A percentile compares a stretch with the other conserved stretches of the same genome.
These are phyloP conservation scores for Taphrina sp. DNA, from an alignment of 1,139 yeast genomes.

Conservation along the genomic window DNA sequence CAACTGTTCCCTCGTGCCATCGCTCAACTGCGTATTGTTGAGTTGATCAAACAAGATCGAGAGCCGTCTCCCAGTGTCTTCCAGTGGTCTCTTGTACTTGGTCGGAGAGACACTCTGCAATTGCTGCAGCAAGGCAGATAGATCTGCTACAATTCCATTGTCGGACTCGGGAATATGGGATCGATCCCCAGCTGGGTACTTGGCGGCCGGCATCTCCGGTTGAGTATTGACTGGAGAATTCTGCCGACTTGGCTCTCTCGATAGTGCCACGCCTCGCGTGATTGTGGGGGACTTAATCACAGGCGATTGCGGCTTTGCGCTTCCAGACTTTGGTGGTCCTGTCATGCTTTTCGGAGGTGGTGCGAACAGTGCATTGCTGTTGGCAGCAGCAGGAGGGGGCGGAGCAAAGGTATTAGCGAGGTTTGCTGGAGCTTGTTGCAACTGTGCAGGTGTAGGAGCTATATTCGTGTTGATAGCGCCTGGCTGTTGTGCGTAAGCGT, in stretches of 20 bases:
- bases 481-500: slow-evolving; percentile 37
- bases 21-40: slow-evolving; percentile 64
- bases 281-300: slow-evolving; percentile 38
- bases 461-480: too few relatives aligned
- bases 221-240: slow-evolving; percentile 36
- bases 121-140: slow-evolving; percentile 56
- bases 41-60: slow-evolving; percentile 74
- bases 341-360: slow-evolving; percentile 37
- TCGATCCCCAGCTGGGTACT: slow-evolving; percentile 68
- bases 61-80: slow-evolving; percentile 79
- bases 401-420: slow-evolving; percentile 10
- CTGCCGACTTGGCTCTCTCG: slow-evolving; percentile 36
- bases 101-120: slow-evolving; percentile 73
- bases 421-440: slow-evolving; percentile 27
- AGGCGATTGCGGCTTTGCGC: slow-evolving; percentile 16
- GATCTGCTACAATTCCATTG: slow-evolving; percentile 57
- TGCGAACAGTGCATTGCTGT: slow-evolving; percentile 32
- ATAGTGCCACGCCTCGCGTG: slow-evolving; percentile 44
- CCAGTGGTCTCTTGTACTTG: slow-evolving; percentile 67
- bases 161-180: slow-evolving; percentile 59
- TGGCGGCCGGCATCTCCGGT: slow-evolving; percentile 43
- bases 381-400: slow-evolving; percentile 30
- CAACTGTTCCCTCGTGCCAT: slow-evolving; percentile 53
- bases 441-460: background rate
- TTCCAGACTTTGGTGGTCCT: slow-evolving; percentile 37